phyloP scores from a whole-genome alignment of 176 grass and related monocot species.

The Raddia guianensis region DNA sequence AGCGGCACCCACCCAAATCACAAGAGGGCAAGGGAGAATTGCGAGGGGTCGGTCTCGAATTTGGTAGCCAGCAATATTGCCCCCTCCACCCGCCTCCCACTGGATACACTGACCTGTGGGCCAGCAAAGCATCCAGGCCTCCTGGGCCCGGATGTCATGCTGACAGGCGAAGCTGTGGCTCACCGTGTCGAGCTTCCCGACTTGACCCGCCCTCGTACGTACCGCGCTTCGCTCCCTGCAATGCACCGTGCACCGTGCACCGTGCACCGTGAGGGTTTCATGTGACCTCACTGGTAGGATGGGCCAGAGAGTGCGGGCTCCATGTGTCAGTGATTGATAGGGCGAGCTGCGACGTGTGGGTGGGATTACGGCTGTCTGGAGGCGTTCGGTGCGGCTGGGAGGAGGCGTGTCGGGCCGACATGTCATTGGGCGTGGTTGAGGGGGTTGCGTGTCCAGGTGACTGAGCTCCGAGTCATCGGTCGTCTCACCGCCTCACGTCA shows the following conservation, averaged over 20 bases:
- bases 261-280: background rate
- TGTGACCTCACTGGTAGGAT: rapidly evolving
- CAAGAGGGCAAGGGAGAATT: constrained; percentile 8
- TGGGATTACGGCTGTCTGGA: constrained; percentile 29
- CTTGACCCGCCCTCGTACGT: constrained; percentile 16
- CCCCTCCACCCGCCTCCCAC: background rate
- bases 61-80: constrained; percentile 32
- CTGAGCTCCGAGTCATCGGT: constrained; percentile 4
- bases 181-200: background rate
- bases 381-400: constrained; percentile 23
- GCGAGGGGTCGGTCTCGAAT: constrained; percentile 39
- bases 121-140: rapidly evolving
- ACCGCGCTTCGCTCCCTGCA: constrained; percentile 5
- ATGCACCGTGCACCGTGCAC: no score
- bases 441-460: constrained; percentile 35
- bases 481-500: constrained; percentile 17
- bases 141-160: background rate
- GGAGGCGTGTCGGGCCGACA: constrained; percentile 8
- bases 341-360: rapidly evolving
- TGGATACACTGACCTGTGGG: background rate
- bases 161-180: background rate
- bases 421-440: background rate
- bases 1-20: constrained; percentile 27
- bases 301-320: background rate
- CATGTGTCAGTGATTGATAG: background rate